Evolutionary conservation across 352 stramenopile species (phyloP).

Genomic region (Globisporangium acanthophoron): DNA sequence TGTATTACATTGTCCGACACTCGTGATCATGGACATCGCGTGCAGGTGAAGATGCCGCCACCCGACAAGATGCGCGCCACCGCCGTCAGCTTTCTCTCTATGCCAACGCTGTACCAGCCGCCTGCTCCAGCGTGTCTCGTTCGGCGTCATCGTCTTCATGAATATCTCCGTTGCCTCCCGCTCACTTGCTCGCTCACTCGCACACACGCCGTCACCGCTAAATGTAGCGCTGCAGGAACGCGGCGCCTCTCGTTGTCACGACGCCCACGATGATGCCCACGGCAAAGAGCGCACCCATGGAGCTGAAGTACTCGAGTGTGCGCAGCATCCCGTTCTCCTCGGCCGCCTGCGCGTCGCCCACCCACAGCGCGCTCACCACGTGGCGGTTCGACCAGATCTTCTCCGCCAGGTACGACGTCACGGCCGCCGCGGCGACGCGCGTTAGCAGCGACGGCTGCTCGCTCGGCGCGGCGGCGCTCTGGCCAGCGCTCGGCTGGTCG

Average conservation of each 20-base stretch:
- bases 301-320: slow-evolving; percentile 68
- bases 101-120: no score
- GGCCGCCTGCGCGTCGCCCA: slow-evolving; percentile 48
- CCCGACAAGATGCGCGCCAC: no score
- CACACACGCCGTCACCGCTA: not conserved
- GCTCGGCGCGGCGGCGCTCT: slow-evolving; percentile 12
- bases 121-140: no score
- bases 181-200: not conserved
- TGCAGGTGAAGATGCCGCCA: no score
- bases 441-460: slow-evolving; percentile 34
- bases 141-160: not conserved
- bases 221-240: slow-evolving; percentile 13
- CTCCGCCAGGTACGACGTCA: slow-evolving; percentile 70
- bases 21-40: no score
- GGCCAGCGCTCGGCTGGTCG: not conserved
- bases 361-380: slow-evolving; percentile 53
- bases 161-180: not conserved
- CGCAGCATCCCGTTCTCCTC: slow-evolving; percentile 61
- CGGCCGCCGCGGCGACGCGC: slow-evolving; percentile 51
- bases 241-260: slow-evolving; percentile 34
- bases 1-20: not conserved
- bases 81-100: no score
- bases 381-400: slow-evolving; percentile 79
- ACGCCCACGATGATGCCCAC: slow-evolving; percentile 61
- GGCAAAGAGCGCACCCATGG: slow-evolving; percentile 75